phyloP scores from a whole-genome alignment of 2,329 filamentous ascomycete species.

The Xylariales sp. region DNA sequence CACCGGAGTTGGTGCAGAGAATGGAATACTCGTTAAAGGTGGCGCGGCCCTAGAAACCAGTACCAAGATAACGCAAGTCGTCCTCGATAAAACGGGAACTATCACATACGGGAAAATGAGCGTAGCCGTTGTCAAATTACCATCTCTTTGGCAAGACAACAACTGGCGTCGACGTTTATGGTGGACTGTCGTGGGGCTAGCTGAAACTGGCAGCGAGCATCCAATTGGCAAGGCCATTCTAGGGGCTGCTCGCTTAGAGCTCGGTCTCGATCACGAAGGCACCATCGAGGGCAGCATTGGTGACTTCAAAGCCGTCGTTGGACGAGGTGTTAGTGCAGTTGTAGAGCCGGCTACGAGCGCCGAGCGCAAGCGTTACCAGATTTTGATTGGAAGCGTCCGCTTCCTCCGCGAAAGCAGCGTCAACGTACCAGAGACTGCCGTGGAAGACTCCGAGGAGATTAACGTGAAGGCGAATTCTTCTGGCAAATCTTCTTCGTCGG shows the following conservation, averaged over 20 bases:
- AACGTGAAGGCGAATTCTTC: constrained; percentile 59
- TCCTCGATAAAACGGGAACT: constrained; percentile 96
- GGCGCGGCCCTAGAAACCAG: constrained; percentile 91
- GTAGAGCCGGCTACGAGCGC: constrained; percentile 79
- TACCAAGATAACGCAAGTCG: constrained; percentile 88
- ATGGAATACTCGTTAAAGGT: constrained; percentile 97
- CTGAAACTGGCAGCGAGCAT: constrained; percentile 95
- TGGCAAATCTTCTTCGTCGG: constrained; percentile 48
- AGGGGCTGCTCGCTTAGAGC: constrained; percentile 76
- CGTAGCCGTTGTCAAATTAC: constrained; percentile 78
- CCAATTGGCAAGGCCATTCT: constrained; percentile 93
- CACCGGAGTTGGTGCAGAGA: constrained; percentile 94
- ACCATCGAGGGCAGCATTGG: constrained; percentile 85
- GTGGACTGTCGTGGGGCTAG: constrained; percentile 97
- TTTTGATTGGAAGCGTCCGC: constrained; percentile 84
- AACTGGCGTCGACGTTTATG: constrained; percentile 79
- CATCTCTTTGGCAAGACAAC: constrained; percentile 74
- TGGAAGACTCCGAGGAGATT: constrained; percentile 71
- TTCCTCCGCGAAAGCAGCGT: constrained; percentile 81
- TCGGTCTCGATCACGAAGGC: constrained; percentile 77
- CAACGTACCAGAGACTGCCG: constrained; percentile 70
- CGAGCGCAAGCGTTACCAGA: constrained; percentile 77
- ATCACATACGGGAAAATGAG: constrained; percentile 96
- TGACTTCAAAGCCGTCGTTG: constrained; percentile 85
- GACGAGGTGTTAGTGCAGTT: constrained; percentile 83